These are phyloP conservation scores for Camelina sativa DNA, from an alignment of 345 rosid genomes.

Conservation along the genomic window DNA sequence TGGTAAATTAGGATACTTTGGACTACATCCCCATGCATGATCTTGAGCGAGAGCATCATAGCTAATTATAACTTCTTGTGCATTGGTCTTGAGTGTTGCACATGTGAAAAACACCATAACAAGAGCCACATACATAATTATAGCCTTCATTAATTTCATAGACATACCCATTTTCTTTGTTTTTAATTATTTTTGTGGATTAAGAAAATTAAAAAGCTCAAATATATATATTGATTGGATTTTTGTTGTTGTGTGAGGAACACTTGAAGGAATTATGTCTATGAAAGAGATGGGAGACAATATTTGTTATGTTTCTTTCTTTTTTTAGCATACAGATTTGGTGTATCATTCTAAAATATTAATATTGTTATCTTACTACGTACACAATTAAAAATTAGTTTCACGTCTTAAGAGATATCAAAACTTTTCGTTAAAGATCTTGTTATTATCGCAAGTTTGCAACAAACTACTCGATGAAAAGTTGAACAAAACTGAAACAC, in stretches of 20 bases:
- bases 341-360: neutral
- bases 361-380: neutral
- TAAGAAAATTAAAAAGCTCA: neutral
- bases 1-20: neutral
- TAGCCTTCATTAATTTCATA: slow-evolving; percentile 10
- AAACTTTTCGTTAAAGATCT: no score
- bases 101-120: slow-evolving; percentile 22
- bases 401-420: neutral
- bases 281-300: slow-evolving; percentile 8
- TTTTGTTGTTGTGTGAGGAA: neutral
- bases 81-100: slow-evolving; percentile 38
- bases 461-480: slow-evolving; percentile 1
- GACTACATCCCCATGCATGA: slow-evolving; percentile 36
- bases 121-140: slow-evolving; percentile 25
- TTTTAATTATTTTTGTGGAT: neutral
- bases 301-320: slow-evolving; percentile 18
- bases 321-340: slow-evolving; percentile 15
- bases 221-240: neutral
- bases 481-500: neutral
- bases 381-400: slow-evolving; percentile 8
- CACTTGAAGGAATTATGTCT: slow-evolving; percentile 1
- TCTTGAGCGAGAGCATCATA: slow-evolving; percentile 10
- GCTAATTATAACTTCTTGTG: slow-evolving; percentile 29
- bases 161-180: slow-evolving; percentile 24
- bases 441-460: neutral